These are phyloP conservation scores for Salix caprea DNA, from an alignment of 345 rosid species.

Conservation along the genomic window DNA sequence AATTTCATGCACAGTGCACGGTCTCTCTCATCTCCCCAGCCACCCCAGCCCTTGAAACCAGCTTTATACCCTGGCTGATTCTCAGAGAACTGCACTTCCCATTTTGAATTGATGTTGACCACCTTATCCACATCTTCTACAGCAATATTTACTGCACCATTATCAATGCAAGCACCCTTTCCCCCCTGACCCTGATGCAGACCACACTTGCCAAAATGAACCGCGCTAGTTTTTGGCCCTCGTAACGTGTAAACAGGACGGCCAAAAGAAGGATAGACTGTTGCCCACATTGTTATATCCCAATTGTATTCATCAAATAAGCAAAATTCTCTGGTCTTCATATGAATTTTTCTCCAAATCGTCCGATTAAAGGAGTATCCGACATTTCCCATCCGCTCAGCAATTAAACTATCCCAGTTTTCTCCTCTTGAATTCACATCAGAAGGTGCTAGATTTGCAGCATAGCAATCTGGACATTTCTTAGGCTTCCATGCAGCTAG, in stretches of 20 bases:
- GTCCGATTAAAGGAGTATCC: constrained; percentile 84
- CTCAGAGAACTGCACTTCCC: constrained; percentile 54
- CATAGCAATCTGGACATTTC: constrained; percentile 84
- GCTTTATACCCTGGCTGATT: constrained; percentile 90
- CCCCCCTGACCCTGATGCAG: constrained; percentile 87
- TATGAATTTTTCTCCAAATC: constrained; percentile 80
- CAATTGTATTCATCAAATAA: constrained; percentile 93
- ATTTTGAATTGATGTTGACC: constrained; percentile 51
- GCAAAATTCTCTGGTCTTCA: constrained; percentile 77
- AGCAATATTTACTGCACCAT: constrained; percentile 56
- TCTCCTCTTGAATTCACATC: constrained; percentile 94
- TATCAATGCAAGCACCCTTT: constrained; percentile 62
- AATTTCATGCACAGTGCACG: constrained; percentile 68
- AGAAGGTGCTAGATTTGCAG: constrained; percentile 86
- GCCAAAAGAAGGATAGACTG: constrained; percentile 89
- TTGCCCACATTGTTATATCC: constrained; percentile 99
- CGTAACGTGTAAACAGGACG: constrained; percentile 75
- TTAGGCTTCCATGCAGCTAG: constrained; percentile 53
- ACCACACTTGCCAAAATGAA: constrained; percentile 96
- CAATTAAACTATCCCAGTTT: constrained; percentile 55
- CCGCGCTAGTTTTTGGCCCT: constrained; percentile 87
- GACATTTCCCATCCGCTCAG: constrained; percentile 95
- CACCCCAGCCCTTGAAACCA: constrained; percentile 99
- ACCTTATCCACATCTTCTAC: constrained; percentile 58
- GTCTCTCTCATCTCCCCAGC: constrained; percentile 96